Evolutionary conservation across 306 rosid genomes (phyloP).

Genomic region (Clitoria ternatea): DNA sequence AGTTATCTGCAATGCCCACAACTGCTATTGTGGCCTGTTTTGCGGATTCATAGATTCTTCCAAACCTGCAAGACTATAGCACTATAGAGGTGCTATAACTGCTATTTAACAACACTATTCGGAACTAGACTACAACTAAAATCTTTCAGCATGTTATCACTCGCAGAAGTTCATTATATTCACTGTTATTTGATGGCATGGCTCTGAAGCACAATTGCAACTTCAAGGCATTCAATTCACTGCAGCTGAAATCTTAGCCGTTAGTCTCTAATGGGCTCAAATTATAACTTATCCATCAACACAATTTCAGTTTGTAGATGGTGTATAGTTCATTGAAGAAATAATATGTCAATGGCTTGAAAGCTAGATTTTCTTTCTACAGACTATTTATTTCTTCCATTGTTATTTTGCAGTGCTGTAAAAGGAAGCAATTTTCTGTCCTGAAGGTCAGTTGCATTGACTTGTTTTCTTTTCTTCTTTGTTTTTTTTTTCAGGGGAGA

Average conservation of each 20-base stretch:
- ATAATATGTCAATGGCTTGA: constrained; percentile 13
- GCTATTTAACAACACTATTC: too few species aligned
- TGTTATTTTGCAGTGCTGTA: constrained; percentile 47
- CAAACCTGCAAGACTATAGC: too few species aligned
- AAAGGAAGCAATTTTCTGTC: constrained; percentile 42
- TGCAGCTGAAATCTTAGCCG: not conserved
- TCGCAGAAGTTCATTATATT: not conserved
- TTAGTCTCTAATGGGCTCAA: not conserved
- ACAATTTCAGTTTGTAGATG: not conserved
- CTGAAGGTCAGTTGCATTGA: constrained; percentile 28
- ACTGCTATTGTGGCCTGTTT: too few species aligned
- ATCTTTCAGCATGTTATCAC: not conserved
- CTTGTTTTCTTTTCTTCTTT: not conserved
- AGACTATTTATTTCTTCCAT: not conserved
- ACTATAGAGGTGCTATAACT: too few species aligned
- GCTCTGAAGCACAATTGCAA: not conserved
- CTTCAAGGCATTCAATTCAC: not conserved
- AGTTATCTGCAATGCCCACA: too few species aligned
- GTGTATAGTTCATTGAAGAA: not conserved
- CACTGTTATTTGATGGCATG: not conserved
- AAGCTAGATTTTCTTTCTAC: not conserved
- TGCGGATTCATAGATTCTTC: too few species aligned
- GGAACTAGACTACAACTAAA: not conserved
- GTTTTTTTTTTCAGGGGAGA: not conserved
- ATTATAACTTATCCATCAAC: not conserved